A percentile compares a stretch with the other conserved stretches of the same genome.
These are phyloP conservation scores for Lactarius evosmus DNA, from an alignment of 768 basidiomycete species.

Conservation along the genomic window DNA sequence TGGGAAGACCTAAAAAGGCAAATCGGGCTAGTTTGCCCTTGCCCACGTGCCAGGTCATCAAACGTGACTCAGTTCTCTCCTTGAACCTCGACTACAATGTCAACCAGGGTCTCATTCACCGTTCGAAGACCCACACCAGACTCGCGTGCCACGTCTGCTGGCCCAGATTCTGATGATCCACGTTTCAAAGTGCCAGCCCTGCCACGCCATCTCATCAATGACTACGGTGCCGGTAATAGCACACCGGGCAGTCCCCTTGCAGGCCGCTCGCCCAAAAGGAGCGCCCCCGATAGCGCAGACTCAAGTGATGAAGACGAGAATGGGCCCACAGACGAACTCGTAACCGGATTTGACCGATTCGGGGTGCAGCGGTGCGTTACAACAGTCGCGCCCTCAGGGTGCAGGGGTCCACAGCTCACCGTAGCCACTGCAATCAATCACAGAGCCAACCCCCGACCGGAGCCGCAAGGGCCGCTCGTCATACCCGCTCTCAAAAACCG, in stretches of 20 bases:
- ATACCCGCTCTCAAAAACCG: conserved; percentile 84
- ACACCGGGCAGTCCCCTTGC: conserved; percentile 56
- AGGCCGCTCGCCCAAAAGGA: conserved; percentile 46
- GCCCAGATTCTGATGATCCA: conserved; percentile 54
- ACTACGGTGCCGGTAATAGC: conserved; percentile 29
- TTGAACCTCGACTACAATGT: neutral
- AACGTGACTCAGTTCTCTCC: neutral
- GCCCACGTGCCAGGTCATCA: neutral
- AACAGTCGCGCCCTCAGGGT: conserved; percentile 8
- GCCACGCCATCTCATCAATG: conserved; percentile 51
- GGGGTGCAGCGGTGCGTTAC: conserved; percentile 83
- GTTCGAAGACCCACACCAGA: conserved; percentile 73
- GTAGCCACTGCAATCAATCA: conserved; percentile 43
- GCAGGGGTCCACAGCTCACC: conserved; percentile 71
- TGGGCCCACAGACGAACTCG: conserved; percentile 57
- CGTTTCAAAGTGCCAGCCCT: conserved; percentile 57
- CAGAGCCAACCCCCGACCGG: conserved; percentile 45
- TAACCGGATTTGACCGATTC: conserved; percentile 68
- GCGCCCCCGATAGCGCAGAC: conserved; percentile 44
- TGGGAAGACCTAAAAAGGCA: too few species aligned
- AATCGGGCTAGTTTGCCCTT: too few species aligned
- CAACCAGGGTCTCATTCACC: conserved; percentile 65
- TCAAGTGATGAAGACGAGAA: conserved; percentile 53
- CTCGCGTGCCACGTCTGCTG: conserved; percentile 60
- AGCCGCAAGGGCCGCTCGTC: conserved; percentile 61